Conservation (phyloP, 164 flowering plant species). For the grape (Vitis vinifera) region ASM3070453v1 NC_081808.1:8899001-8899500, state of each 20-base stretch:
- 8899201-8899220: constrained; percentile 9
- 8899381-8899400: constrained; percentile 13
- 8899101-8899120: constrained; percentile 25
- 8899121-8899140: constrained; percentile 15
- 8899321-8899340: no score
- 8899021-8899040: constrained; percentile 33
- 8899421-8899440: background rate
- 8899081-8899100: constrained; percentile 12
- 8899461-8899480: background rate
- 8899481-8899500: background rate
- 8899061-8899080: constrained; percentile 13
- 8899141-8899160: constrained; percentile 19
- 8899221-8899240: constrained; percentile 1
- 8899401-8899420: constrained; percentile 19
- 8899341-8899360: no score
- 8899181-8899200: constrained; percentile 19
- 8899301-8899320: no score
- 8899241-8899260: background rate
- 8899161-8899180: constrained; percentile 24
- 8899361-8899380: no score
- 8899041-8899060: constrained; percentile 28
- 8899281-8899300: no score
- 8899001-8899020: constrained; percentile 19
- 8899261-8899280: constrained; percentile 26
- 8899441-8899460: no score